Base-by-base conservation (phyloP, 169 alveolate species). In the Plasmodium chabaudi region DNA sequence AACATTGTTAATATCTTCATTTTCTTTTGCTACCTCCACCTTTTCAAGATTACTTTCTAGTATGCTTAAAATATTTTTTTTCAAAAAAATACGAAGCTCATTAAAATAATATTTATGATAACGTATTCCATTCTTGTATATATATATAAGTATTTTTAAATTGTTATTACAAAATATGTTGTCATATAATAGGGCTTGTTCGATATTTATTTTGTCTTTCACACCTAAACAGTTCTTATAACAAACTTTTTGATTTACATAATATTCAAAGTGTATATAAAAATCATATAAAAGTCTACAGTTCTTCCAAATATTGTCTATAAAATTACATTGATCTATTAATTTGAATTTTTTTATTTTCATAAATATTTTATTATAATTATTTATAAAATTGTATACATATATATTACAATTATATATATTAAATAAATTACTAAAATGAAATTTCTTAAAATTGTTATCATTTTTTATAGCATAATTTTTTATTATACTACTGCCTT, bases 301-400 rank as follows among this genome's bases (percentile, higher is more conserved):
- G 57, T 77, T 77, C 47, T 77, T 77, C 88, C 88, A 77, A 49
- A 77, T 63, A 9, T 77, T 77, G 53, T 77, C 88, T n/a, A 77
- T 64, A 23, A 77, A 53, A 56, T 77, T 77, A 10, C 88, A 77
- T 49, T 57, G 74, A 68, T 77, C 88, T 23, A 15, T 17, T 47
- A 77, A 17, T 27, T 64, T 77, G n/a, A 6, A 21, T 63, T 49
- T 55, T 9, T 57, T 63, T n/a, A 55, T 15, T 12, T 64, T 47
- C 51, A 63, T 23, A 51, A 63, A 77, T 27, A 77, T 34, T 34
- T 47, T n/a, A 46, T 77, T 77, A 77, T 77, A 77, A 49, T 77
- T 13, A 44, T 77, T 77, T 63, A 77, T 63, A 68, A 27, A 77
- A 9, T 67, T 57, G n/a, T 77, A 68, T n/a, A 77, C 67, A 44